Base-by-base conservation (phyloP, 129 eudicot genomes). In the Helianthus tuberosus region DNA sequence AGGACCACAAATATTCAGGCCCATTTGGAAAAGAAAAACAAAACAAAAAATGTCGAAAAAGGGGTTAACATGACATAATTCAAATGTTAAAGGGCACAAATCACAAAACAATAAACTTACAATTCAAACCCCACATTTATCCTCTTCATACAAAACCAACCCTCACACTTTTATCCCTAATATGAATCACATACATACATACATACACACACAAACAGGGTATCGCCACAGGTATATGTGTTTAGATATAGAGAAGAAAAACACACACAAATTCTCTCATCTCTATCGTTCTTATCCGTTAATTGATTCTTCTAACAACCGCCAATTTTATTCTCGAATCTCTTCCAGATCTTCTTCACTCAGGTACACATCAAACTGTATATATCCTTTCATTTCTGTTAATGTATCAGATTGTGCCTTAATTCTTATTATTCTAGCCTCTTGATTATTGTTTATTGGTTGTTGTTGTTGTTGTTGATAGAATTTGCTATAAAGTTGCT, bases 271-370 rank as follows among this genome's bases (percentile, higher is more conserved):
- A 76, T 67, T 69, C 17, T 60, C 71, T 61, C 47, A 43, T 43
- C 35, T 77, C 71, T 70, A 55, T 70, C 81, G 76, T 48, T 70
- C 83, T 72, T 79, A 79, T 72, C 78, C 83, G 67, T 79, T 64
- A 72, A 71, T 78, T 72, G 73, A 79, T 79, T 64, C 81, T 44
- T 35, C 58, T 44, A 79, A 79, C 60, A 79, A 72, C 83, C 74
- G 74, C 73, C 68, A 64, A 29, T 51, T 64, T 46, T 71, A 60
- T 79, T 72, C 76, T 50, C 54, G 43, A 68, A 47, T 68, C 59
- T 69, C 48, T 43, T n/a, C 43, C 50, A 55, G 83, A 79, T 79
- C 83, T 58, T 75, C 75, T 47, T 70, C 78, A 79, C 69, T 72
- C 68, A 79, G 83, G 83, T 79, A 72, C 57, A 72, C 57, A 71